Evolutionary conservation across 106 monocot genomes (phyloP).

Genomic region (Allium sativum): DNA sequence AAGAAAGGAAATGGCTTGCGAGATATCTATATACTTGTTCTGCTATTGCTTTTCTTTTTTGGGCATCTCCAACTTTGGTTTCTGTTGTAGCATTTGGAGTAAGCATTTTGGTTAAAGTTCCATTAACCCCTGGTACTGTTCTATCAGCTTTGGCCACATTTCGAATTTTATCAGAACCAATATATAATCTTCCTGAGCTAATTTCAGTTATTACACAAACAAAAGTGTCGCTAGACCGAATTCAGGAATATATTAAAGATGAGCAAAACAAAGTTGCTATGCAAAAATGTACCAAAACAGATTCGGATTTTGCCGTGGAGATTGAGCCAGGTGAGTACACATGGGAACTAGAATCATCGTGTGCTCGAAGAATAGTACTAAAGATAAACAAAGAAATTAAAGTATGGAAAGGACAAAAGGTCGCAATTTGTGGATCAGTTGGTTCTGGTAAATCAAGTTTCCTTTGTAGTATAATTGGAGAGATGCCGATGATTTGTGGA

Average conservation of each 20-base stretch:
- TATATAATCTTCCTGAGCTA: conserved; percentile 89
- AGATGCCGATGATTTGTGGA: conserved; percentile 45
- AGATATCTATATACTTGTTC: conserved; percentile 65
- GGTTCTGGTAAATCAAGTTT: conserved; percentile 80
- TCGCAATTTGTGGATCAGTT: conserved; percentile 70
- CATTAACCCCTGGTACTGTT: conserved; percentile 58
- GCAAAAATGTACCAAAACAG: background rate
- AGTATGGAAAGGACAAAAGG: conserved; percentile 49
- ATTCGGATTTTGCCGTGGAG: conserved; percentile 29
- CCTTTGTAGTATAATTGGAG: conserved; percentile 55
- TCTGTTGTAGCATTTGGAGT: conserved; percentile 65
- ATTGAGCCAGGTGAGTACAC: conserved; percentile 61
- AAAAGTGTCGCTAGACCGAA: conserved; percentile 69
- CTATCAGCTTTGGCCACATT: conserved; percentile 83
- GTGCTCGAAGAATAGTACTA: conserved; percentile 21
- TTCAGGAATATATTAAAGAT: conserved; percentile 45
- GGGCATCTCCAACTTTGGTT: conserved; percentile 77
- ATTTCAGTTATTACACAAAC: conserved; percentile 57
- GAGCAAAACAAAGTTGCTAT: conserved; percentile 12
- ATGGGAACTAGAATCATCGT: conserved; percentile 27
- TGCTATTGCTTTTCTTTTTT: conserved; percentile 65
- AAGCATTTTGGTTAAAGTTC: conserved; percentile 35
- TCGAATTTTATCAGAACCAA: conserved; percentile 77
- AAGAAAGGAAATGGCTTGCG: conserved; percentile 51
- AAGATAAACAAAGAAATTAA: conserved; percentile 38